Base-by-base conservation (phyloP, 306 rosid genomes). In the Ormosia semicastrata region DNA sequence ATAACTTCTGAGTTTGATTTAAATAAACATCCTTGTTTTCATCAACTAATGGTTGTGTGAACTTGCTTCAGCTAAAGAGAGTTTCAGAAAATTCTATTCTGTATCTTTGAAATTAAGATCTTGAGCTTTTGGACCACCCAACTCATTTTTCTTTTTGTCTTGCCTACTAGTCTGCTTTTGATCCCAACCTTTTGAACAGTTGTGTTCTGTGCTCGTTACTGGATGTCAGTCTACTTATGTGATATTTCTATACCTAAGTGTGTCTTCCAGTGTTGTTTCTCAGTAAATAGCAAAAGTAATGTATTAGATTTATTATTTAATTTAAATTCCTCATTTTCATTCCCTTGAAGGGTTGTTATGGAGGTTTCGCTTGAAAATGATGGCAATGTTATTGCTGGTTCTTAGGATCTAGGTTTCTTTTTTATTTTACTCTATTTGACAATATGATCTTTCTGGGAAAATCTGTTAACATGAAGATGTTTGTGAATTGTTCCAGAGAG, bases 401-500 rank as follows among this genome's bases (percentile, higher is more conserved):
- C 52, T 39, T 44, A 49, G 81, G 32, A 17, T n/a, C 8, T 36
- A 3, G 54, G 18, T 62, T 30, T 15, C 72, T 13, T 36, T 13
- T 36, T 40, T 76, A 29, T 86, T 59, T 59, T 75, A 18, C 47
- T 15, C 15, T 47, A 4, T 73, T 50, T 41, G 36, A 66, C 65
- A 49, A 60, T 32, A 9, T 73, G 33, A 46, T 75, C 4, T 52
- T 66, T 46, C 50, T 58, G 40, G 43, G 7, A 8, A 36, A 30
- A 32, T 83, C 17, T 74, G 70, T 83, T 63, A 57, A 81, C 40
- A 29, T 75, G 76, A 82, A 46, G 47, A 83, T 53, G 63, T 29
- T 82, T 50, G 32, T 47, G 54, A 47, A 36, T 84, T 77, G 59
- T 90, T 87, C 40, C 91, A 96, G 99, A 80, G 99, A 93, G 86